These are phyloP conservation scores for Talaromyces islandicus DNA, from an alignment of 2,329 filamentous ascomycete species.

Conservation along the genomic window DNA sequence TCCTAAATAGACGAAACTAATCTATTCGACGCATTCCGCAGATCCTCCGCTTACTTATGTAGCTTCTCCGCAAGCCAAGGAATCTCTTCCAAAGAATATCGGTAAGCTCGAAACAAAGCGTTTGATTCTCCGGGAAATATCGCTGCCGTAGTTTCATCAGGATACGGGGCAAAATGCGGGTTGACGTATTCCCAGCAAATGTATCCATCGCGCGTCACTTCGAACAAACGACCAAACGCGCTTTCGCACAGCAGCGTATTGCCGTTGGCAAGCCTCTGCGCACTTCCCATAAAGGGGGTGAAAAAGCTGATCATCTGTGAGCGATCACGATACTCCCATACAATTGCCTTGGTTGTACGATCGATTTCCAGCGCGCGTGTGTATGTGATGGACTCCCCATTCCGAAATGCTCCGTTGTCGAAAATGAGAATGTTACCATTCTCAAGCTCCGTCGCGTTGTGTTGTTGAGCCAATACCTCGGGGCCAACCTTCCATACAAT, in stretches of 20 bases:
- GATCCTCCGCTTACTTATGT: background rate
- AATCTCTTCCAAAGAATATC: conserved; percentile 36
- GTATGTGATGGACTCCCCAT: conserved; percentile 35
- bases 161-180: conserved; percentile 36
- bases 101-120: conserved; percentile 41
- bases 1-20: background rate
- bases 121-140: conserved; percentile 38
- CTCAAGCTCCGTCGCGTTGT: conserved; percentile 38
- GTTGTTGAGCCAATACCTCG: conserved; percentile 39
- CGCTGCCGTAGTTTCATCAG: conserved; percentile 29
- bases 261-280: conserved; percentile 36
- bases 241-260: conserved; percentile 42
- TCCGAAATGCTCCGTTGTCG: conserved; percentile 42
- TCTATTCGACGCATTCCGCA: background rate
- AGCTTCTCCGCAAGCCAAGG: conserved; percentile 28
- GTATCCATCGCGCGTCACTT: conserved; percentile 36
- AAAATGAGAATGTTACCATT: conserved; percentile 42
- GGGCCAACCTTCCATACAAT: conserved; percentile 39
- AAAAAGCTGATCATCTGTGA: conserved; percentile 36
- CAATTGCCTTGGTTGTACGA: conserved; percentile 32
- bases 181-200: conserved; percentile 43
- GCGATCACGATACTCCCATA: conserved; percentile 41
- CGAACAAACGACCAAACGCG: conserved; percentile 40
- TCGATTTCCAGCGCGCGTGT: conserved; percentile 39
- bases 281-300: conserved; percentile 44